Evolutionary conservation across 257 asterid species (phyloP).

Genomic region (Solanum pennellii): DNA sequence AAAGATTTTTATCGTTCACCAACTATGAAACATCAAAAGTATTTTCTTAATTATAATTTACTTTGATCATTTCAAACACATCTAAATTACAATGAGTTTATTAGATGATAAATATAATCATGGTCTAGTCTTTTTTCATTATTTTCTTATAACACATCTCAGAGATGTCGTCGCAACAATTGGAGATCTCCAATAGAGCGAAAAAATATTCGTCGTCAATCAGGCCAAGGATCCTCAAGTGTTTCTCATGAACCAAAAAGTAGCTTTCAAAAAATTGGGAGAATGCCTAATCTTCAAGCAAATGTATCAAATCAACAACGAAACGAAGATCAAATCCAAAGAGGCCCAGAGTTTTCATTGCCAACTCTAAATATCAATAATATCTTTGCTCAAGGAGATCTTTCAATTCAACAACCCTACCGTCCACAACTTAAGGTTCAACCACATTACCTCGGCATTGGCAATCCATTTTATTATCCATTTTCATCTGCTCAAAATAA

Average conservation of each 20-base stretch:
- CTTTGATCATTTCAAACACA: background rate
- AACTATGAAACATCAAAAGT: background rate
- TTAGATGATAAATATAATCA: background rate
- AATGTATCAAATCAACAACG: background rate
- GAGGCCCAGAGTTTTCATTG: background rate
- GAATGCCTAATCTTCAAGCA: constrained; percentile 5
- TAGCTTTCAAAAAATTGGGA: background rate
- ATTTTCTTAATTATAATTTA: background rate
- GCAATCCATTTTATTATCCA: background rate
- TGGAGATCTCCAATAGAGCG: constrained; percentile 9
- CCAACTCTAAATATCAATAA: background rate
- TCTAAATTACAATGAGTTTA: background rate
- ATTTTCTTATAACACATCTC: background rate
- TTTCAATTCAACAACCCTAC: background rate
- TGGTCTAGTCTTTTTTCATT: background rate
- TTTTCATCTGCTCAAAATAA: background rate
- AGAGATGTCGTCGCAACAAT: constrained; percentile 22
- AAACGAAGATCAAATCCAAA: background rate
- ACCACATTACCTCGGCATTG: background rate
- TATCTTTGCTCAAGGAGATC: background rate
- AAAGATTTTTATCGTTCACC: background rate
- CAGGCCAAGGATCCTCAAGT: background rate
- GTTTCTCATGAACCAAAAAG: background rate
- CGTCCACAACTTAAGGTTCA: background rate
- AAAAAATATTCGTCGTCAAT: background rate